Evolutionary conservation across 768 basidiomycete genomes (phyloP).

Genomic region (Mycena filopes): DNA sequence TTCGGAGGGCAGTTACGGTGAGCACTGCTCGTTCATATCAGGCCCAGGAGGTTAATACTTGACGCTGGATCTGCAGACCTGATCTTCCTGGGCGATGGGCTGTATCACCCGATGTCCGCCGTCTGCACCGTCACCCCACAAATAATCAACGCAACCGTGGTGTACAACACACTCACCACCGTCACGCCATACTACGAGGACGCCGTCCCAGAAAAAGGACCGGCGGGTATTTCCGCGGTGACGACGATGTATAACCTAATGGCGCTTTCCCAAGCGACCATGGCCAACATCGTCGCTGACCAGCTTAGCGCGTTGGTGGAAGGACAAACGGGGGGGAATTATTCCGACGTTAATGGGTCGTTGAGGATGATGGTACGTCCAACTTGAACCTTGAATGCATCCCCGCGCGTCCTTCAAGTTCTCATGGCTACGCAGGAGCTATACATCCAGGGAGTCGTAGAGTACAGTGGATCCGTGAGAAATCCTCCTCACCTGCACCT

Average conservation of each 20-base stretch:
- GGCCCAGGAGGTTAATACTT: too few relatives aligned
- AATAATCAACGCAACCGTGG: not conserved
- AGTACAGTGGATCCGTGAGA: slow-evolving; percentile 11
- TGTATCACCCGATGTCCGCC: not conserved
- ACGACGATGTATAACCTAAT: not conserved
- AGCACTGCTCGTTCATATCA: too few relatives aligned
- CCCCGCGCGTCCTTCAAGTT: not conserved
- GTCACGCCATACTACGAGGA: not conserved
- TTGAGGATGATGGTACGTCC: not conserved
- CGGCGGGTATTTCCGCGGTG: not conserved
- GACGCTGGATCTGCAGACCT: not conserved
- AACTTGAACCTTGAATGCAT: too few relatives aligned
- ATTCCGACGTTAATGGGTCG: too few relatives aligned
- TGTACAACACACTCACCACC: not conserved
- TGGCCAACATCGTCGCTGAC: slow-evolving; percentile 4
- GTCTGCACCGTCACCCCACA: slow-evolving; percentile 6
- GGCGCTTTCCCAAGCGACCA: not conserved
- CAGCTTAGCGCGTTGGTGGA: not conserved
- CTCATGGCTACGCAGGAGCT: not conserved
- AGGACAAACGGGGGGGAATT: not conserved
- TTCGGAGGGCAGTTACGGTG: too few relatives aligned
- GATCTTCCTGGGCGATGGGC: not conserved
- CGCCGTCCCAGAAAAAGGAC: not conserved
- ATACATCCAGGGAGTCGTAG: not conserved
- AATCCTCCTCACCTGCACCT: too few relatives aligned